Conservation (phyloP, 306 rosid species). For the Quercus robur region DNA sequence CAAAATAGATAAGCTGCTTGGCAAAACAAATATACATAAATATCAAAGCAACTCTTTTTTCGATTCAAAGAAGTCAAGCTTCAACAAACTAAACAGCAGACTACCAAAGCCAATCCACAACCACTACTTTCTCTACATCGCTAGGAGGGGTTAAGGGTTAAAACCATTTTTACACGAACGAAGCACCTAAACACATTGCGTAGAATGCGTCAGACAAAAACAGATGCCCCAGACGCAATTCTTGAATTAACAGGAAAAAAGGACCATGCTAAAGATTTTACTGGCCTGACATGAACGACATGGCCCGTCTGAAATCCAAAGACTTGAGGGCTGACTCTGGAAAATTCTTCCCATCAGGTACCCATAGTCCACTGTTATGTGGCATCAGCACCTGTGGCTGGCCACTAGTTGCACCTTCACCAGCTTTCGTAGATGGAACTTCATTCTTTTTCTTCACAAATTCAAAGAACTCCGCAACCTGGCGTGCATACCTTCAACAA, state of each 20-base stretch:
- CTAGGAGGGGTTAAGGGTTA: conserved; percentile 26
- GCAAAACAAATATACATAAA: neutral
- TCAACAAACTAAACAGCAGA: conserved; percentile 2
- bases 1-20: neutral
- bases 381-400: conserved; percentile 60
- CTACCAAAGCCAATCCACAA: conserved; percentile 18
- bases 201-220: conserved; percentile 17
- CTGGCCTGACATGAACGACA: conserved; percentile 67
- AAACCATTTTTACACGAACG: conserved; percentile 42
- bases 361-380: conserved; percentile 63
- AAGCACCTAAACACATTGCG: conserved; percentile 28
- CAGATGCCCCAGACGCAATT: neutral
- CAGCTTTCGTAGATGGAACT: conserved; percentile 37
- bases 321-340: conserved; percentile 52
- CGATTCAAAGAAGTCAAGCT: conserved; percentile 10
- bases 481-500: conserved; percentile 85
- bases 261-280: neutral
- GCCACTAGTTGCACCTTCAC: conserved; percentile 34
- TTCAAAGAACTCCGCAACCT: conserved; percentile 90
- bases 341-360: conserved; percentile 63
- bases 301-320: conserved; percentile 69
- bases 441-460: conserved; percentile 81
- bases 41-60: neutral
- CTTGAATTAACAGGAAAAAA: neutral
- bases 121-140: conserved; percentile 39